Conservation (phyloP, 495 filamentous ascomycete genomes). For the Penicillium herquei region DNA sequence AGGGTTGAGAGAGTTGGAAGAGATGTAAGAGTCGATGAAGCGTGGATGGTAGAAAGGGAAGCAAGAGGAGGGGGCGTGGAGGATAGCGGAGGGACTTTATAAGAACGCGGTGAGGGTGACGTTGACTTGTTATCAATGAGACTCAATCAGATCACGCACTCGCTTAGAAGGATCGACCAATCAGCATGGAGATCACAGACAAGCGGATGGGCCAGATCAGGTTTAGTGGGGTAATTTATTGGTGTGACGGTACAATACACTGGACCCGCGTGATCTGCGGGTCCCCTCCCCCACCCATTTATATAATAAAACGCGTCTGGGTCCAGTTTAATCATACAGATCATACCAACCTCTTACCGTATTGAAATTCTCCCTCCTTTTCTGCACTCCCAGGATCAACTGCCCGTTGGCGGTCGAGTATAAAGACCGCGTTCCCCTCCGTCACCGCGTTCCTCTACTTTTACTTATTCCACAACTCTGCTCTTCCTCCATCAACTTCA, state of each 20-base stretch:
- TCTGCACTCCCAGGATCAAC: conserved; percentile 44
- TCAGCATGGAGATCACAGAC: conserved; percentile 34
- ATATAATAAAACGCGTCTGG: conserved; percentile 21
- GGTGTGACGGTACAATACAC: conserved; percentile 1
- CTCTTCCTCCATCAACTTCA: conserved; percentile 33
- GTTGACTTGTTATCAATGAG: conserved; percentile 34
- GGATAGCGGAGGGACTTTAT: conserved; percentile 44
- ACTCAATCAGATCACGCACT: conserved; percentile 48
- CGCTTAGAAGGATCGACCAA: conserved; percentile 48
- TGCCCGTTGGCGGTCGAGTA: conserved; percentile 42
- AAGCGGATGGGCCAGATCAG: conserved; percentile 24
- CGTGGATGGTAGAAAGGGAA: conserved; percentile 26
- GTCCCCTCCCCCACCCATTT: conserved; percentile 8
- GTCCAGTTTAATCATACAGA: conserved; percentile 47
- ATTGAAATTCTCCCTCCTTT: conserved; percentile 52
- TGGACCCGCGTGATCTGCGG: conserved; percentile 19
- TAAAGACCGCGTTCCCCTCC: conserved; percentile 51
- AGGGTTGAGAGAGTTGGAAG: conserved; percentile 19
- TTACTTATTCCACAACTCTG: conserved; percentile 36
- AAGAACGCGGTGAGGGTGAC: conserved; percentile 46
- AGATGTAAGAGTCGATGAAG: conserved; percentile 3
- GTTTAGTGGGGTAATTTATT: conserved; percentile 32
- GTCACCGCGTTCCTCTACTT: conserved; percentile 44
- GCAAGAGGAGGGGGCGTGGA: conserved; percentile 26
- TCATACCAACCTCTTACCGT: conserved; percentile 45